Conservation (phyloP, 495 filamentous ascomycete genomes). For the Aspergillus egyptiacus region DNA sequence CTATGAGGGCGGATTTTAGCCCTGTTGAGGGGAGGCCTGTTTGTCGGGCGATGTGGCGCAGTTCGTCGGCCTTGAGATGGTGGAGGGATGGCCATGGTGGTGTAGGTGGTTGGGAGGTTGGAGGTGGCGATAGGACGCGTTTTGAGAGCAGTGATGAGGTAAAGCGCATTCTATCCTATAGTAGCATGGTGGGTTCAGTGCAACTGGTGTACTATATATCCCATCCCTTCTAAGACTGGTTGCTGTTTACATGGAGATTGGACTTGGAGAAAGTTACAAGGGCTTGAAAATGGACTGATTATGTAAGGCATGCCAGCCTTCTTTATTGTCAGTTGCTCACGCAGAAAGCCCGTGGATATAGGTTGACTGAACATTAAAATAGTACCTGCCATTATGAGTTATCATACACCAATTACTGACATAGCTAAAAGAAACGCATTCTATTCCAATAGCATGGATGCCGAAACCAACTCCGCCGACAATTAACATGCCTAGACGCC, state of each 20-base stretch:
- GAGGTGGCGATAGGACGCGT: neutral
- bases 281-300: too few relatives aligned
- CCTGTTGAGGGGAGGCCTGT: slow-evolving; percentile 48
- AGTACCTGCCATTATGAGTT: too few relatives aligned
- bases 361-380: too few relatives aligned
- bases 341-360: too few relatives aligned
- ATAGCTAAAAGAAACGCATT: neutral
- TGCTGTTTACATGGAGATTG: too few relatives aligned
- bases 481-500: slow-evolving; percentile 20
- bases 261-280: too few relatives aligned
- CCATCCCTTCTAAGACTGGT: too few relatives aligned
- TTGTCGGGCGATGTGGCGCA: slow-evolving; percentile 46
- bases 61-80: slow-evolving; percentile 38
- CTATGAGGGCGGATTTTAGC: slow-evolving; percentile 39
- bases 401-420: neutral
- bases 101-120: neutral
- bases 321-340: too few relatives aligned
- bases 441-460: slow-evolving; percentile 7
- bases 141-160: neutral
- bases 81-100: slow-evolving; percentile 25
- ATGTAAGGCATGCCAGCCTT: too few relatives aligned
- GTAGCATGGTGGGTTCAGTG: too few relatives aligned
- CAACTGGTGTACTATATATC: too few relatives aligned
- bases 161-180: slow-evolving; percentile 3
- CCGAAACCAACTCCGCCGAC: slow-evolving; percentile 9